Evolutionary conservation across 441 rosid species (phyloP), one percentile per base, ranked within the genome.

Genomic region (Daphne laureola): DNA sequence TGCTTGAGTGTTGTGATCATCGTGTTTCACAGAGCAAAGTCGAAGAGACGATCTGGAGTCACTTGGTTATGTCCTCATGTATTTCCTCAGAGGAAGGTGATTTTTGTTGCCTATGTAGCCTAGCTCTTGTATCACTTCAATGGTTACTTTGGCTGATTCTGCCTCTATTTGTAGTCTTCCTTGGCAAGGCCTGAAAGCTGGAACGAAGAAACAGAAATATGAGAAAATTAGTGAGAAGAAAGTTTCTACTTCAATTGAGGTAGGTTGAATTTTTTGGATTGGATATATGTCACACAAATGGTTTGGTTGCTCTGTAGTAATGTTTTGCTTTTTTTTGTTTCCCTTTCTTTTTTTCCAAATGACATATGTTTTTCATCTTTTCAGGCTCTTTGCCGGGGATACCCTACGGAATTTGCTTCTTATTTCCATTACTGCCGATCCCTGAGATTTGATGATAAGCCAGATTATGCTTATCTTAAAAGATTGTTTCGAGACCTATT

Each of bases 101-200:
- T 56, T 46, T 26, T 26, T 58, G 12, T 25, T 60, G 9, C 11
- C 51, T 50, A 26, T 12, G 12, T 18, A 31, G 21, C 53, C 51
- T 23, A 13, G 42, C 44, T 51, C 23, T 43, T 36, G 52, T 18
- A 27, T 51, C 41, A 16, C 43, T 26, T 16, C 56, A 17, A 0
- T 41, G 62, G 40, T 40, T 38, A 14, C 36, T 43, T 26, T 44
- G n/a, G 57, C n/a, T 59, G 52, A 27, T 35, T 55, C 61, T 14
- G 42, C 40, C 48, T 59, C 21, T 62, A 44, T 44, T 51, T 60
- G 5, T 53, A 90, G 98, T 71, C 96, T 94, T 72, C 99, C 99
- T 15, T 94, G 99, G 99, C 99, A 94, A 78, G 96, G 99, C 64
- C 70, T 90, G 44, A 87, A 82, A 80, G 98, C 98, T 43, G 99